Percentiles rank a stretch among this genome's conserved stretches.
phyloP scores from a whole-genome alignment of 257 asterid species.

The Nicotiana obtusifolia region DNA sequence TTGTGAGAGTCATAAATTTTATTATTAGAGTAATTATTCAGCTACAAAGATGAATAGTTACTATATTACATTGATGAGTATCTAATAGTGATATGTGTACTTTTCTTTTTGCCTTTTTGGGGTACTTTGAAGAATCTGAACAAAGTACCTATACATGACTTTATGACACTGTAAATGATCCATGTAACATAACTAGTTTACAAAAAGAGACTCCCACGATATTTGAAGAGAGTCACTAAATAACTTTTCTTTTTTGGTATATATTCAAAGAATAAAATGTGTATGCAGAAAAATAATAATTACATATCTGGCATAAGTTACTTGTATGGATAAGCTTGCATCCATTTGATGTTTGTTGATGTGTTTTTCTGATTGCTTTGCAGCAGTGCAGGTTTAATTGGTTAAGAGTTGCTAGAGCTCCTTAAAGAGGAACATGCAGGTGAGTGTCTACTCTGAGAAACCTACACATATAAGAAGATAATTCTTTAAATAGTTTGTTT shows the following conservation, averaged over 20 bases:
- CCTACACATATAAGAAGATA: not conserved
- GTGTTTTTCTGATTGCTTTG: not conserved
- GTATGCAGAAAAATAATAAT: too few species aligned
- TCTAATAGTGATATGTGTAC: not conserved
- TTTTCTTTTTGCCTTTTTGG: not conserved
- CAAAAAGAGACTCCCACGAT: too few species aligned
- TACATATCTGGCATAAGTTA: too few species aligned
- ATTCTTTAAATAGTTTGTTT: not conserved
- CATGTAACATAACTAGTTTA: not conserved
- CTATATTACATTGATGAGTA: not conserved
- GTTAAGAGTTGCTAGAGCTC: not conserved
- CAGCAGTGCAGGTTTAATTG: not conserved
- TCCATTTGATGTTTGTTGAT: not conserved
- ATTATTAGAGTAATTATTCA: not conserved
- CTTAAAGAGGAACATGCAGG: slow-evolving; percentile 16
- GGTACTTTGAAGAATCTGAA: not conserved
- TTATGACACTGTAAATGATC: not conserved
- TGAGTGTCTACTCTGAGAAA: not conserved
- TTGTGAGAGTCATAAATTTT: not conserved
- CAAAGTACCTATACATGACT: not conserved
- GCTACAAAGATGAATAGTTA: not conserved
- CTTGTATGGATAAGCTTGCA: not conserved
- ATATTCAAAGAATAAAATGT: too few species aligned
- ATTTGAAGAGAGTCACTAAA: too few species aligned
- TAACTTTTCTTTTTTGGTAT: too few species aligned